phyloP scores from a whole-genome alignment of 2,329 filamentous ascomycete species.

The Hymenoscyphus infarciens region DNA sequence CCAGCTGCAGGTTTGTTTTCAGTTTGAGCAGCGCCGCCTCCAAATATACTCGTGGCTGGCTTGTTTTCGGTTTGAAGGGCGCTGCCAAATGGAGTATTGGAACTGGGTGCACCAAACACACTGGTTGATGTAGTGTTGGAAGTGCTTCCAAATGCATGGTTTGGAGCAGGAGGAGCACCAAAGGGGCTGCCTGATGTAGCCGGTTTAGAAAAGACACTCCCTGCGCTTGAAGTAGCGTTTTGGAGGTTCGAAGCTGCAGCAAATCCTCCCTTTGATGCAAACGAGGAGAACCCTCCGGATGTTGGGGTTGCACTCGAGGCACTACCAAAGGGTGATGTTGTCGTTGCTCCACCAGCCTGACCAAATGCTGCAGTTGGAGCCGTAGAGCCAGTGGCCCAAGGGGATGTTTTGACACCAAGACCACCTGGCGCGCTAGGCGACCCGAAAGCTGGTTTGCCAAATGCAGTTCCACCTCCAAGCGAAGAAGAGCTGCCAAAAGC shows the following conservation, averaged over 20 bases:
- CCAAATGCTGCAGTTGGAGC: slow-evolving; percentile 46
- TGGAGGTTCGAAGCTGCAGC: slow-evolving; percentile 32
- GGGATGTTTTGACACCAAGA: slow-evolving; percentile 48
- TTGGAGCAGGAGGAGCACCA: slow-evolving; percentile 22
- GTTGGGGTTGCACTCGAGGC: slow-evolving; percentile 32
- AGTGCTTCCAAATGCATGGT: slow-evolving; percentile 12
- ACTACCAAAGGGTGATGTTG: slow-evolving; percentile 37
- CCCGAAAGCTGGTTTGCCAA: slow-evolving; percentile 28
- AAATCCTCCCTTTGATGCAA: slow-evolving; percentile 55
- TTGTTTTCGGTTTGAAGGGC: slow-evolving; percentile 12
- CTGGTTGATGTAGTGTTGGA: neutral
- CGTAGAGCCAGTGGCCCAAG: slow-evolving; percentile 46
- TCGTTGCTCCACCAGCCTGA: slow-evolving; percentile 46
- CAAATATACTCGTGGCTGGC: slow-evolving; percentile 27
- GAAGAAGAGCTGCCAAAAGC: slow-evolving; percentile 39
- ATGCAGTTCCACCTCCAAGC: slow-evolving; percentile 10
- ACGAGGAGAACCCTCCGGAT: slow-evolving; percentile 50
- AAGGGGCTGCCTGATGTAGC: slow-evolving; percentile 34
- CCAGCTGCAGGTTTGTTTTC: slow-evolving; percentile 24
- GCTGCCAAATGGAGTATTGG: slow-evolving; percentile 6
- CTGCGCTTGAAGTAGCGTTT: slow-evolving; percentile 29
- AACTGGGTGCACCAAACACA: slow-evolving; percentile 7
- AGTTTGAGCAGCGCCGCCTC: slow-evolving; percentile 36
- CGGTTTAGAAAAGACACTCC: slow-evolving; percentile 32
- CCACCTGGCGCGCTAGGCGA: slow-evolving; percentile 16